These are phyloP conservation scores for Cyberlindnera maclurae DNA, from an alignment of 805 yeast species.

Conservation along the genomic window DNA sequence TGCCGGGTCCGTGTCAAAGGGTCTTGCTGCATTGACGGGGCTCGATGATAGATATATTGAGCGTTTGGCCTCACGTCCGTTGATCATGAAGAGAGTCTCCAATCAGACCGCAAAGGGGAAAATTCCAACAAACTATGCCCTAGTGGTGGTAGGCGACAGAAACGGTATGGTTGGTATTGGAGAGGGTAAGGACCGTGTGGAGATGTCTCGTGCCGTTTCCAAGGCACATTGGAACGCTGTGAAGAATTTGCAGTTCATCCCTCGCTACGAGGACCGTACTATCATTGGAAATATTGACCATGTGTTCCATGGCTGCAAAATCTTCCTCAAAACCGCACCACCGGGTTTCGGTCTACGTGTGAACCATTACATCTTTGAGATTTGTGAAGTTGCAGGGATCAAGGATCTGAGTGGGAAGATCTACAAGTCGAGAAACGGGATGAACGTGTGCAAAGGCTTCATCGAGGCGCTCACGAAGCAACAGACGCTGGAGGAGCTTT, in stretches of 20 bases:
- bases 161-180: constrained; percentile 94
- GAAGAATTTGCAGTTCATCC: constrained; percentile 71
- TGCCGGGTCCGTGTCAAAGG: constrained; percentile 36
- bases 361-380: constrained; percentile 81
- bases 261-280: constrained; percentile 88
- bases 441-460: constrained; percentile 90
- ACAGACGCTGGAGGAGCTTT: constrained; percentile 78
- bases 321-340: constrained; percentile 79
- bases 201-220: constrained; percentile 62
- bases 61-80: constrained; percentile 54
- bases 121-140: constrained; percentile 70
- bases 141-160: constrained; percentile 87
- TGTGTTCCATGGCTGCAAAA: constrained; percentile 81
- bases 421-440: constrained; percentile 85
- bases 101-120: constrained; percentile 93
- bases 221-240: constrained; percentile 94
- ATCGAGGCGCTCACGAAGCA: constrained; percentile 81
- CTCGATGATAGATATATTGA: constrained; percentile 54
- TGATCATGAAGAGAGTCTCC: constrained; percentile 72
- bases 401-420: constrained; percentile 89
- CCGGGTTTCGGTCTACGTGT: constrained; percentile 92
- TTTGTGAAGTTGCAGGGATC: constrained; percentile 90
- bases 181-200: constrained; percentile 83
- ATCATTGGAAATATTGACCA: constrained; percentile 76
- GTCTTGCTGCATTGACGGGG: constrained; percentile 58